These are phyloP conservation scores for Chaetomium fimeti DNA, from an alignment of 495 filamentous ascomycete genomes.

Conservation along the genomic window DNA sequence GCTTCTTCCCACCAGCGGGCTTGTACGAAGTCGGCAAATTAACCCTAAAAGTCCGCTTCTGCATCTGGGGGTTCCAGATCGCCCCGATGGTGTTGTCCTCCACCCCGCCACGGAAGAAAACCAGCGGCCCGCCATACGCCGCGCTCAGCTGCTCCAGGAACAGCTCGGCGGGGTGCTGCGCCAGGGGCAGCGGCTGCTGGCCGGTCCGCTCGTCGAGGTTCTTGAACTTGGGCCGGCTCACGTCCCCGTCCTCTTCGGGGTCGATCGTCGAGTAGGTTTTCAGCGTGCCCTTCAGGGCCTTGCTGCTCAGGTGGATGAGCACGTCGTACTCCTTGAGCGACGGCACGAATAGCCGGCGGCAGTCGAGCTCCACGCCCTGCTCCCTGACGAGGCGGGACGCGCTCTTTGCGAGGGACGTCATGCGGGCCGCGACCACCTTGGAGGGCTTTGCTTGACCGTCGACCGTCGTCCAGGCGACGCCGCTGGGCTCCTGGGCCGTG, in stretches of 20 bases:
- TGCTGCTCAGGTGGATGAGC: constrained; percentile 65
- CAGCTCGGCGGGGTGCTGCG: constrained; percentile 45
- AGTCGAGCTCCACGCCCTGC: constrained; percentile 56
- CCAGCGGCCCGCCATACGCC: constrained; percentile 59
- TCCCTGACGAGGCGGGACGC: constrained; percentile 61
- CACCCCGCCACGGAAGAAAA: constrained; percentile 69
- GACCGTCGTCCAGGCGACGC: constrained; percentile 74
- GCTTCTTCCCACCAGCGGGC: constrained; percentile 38
- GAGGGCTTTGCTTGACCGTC: constrained; percentile 52
- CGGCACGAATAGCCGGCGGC: constrained; percentile 63
- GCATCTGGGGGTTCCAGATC: constrained; percentile 73
- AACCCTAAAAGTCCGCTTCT: constrained; percentile 59
- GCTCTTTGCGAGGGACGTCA: constrained; percentile 75
- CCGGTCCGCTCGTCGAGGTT: constrained; percentile 58
- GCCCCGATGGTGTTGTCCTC: constrained; percentile 64
- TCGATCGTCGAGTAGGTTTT: constrained; percentile 33
- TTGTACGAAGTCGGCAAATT: constrained; percentile 67
- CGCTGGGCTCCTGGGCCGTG: constrained; percentile 71
- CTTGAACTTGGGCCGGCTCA: constrained; percentile 57
- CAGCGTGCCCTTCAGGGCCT: constrained; percentile 37
- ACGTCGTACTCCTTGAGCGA: constrained; percentile 79
- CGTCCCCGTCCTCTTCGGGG: constrained; percentile 26
- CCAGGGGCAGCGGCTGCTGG: constrained; percentile 44
- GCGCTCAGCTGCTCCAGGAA: constrained; percentile 61
- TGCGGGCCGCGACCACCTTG: constrained; percentile 79